phyloP scores from a whole-genome alignment of 805 yeast genomes.

The Cyberlindnera subsufficiens region DNA sequence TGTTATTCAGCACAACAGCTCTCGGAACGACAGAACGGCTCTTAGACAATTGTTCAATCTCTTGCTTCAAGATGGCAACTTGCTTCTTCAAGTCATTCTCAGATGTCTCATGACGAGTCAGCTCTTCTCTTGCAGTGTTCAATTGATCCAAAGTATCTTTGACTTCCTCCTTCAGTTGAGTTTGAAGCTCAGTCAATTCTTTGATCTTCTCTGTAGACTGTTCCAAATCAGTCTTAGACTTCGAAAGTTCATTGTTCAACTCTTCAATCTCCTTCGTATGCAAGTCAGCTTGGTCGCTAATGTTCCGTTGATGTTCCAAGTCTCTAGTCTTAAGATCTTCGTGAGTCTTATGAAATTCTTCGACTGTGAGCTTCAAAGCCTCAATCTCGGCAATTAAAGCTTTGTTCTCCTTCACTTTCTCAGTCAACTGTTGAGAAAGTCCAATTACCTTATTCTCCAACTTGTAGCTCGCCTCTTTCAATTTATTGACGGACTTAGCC shows the following conservation, averaged over 20 bases:
- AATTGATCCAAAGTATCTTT: conserved; percentile 56
- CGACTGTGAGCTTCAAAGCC: conserved; percentile 41
- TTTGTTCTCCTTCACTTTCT: conserved; percentile 79
- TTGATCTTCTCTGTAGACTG: conserved; percentile 54
- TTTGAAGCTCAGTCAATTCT: conserved; percentile 55
- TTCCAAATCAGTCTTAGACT: conserved; percentile 50
- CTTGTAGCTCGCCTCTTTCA: conserved; percentile 87
- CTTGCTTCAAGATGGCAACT: conserved; percentile 36
- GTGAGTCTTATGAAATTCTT: conserved; percentile 47
- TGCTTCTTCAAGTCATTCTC: conserved; percentile 55
- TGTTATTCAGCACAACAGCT: conserved; percentile 23
- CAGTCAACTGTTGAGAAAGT: conserved; percentile 77
- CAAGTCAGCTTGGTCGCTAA: conserved; percentile 37
- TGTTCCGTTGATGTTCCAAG: conserved; percentile 41
- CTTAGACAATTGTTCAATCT: conserved; percentile 24
- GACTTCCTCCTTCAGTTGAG: conserved; percentile 58
- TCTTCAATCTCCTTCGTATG: conserved; percentile 43
- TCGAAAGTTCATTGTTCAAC: conserved; percentile 49
- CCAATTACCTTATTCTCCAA: conserved; percentile 97
- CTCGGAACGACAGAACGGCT: conserved; percentile 16
- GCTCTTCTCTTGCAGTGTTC: conserved; percentile 50
- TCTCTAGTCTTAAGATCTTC: conserved; percentile 52
- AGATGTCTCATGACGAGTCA: conserved; percentile 53
- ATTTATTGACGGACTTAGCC: conserved; percentile 85
- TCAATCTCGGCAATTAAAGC: conserved; percentile 58